These are phyloP conservation scores for Periglandula ipomoeae DNA, from an alignment of 2,329 filamentous ascomycete genomes.

Conservation along the genomic window DNA sequence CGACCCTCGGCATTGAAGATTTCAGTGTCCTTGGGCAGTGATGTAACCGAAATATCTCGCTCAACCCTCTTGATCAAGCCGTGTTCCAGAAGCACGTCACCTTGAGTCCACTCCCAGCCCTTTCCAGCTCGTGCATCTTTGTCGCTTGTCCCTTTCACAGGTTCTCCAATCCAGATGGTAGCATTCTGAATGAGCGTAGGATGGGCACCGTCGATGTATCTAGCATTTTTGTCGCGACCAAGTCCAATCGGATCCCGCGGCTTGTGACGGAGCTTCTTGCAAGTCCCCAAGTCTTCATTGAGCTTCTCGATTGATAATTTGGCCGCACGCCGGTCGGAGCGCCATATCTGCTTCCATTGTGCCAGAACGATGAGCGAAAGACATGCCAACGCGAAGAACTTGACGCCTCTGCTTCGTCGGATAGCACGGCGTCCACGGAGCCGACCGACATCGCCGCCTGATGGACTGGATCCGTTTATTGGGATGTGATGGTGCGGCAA, in stretches of 20 bases:
- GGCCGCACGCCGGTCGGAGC: constrained; percentile 16
- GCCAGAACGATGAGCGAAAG: constrained; percentile 42
- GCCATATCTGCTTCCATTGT: constrained; percentile 35
- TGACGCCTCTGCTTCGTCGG: constrained; percentile 35
- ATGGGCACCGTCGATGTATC: constrained; percentile 48
- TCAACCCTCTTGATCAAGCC: constrained; percentile 51
- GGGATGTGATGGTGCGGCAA: constrained; percentile 19
- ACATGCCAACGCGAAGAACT: constrained; percentile 34
- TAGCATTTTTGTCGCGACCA: constrained; percentile 50
- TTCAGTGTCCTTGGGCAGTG: constrained; percentile 37
- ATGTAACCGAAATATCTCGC: constrained; percentile 29
- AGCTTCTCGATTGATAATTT: constrained; percentile 44
- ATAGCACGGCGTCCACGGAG: constrained; percentile 19
- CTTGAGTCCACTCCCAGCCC: constrained; percentile 49
- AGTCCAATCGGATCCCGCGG: constrained; percentile 46
- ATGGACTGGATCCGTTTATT: constrained; percentile 1
- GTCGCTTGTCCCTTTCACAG: constrained; percentile 36
- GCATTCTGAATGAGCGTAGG: constrained; percentile 58
- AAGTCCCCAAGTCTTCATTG: constrained; percentile 43
- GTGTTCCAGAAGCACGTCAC: constrained; percentile 52
- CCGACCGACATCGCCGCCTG: constrained; percentile 1
- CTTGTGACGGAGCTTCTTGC: constrained; percentile 43
- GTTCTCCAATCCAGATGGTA: constrained; percentile 57
- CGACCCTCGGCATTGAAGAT: constrained; percentile 51
- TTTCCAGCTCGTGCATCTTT: constrained; percentile 48